These are phyloP conservation scores for Colletotrichum musicola DNA, from an alignment of 2,329 filamentous ascomycete species.

Conservation along the genomic window DNA sequence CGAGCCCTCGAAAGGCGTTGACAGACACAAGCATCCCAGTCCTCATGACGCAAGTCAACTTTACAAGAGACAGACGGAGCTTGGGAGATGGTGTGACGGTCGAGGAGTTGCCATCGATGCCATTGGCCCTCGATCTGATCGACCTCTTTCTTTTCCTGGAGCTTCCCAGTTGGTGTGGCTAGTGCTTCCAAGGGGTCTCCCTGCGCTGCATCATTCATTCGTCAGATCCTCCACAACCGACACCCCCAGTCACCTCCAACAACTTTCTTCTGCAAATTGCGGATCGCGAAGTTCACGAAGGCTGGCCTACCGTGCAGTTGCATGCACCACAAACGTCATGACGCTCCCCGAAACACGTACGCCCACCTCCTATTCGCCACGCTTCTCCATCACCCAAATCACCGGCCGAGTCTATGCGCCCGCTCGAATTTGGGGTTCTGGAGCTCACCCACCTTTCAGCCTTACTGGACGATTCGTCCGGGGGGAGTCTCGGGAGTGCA, in stretches of 20 bases:
- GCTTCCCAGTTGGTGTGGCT: constrained; percentile 36
- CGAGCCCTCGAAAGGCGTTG: constrained; percentile 32
- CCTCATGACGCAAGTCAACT: constrained; percentile 40
- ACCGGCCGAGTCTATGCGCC: constrained; percentile 19
- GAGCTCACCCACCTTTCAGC: constrained; percentile 29
- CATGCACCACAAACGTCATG: constrained; percentile 37
- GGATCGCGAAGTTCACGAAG: constrained; percentile 30
- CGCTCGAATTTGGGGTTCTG: constrained; percentile 16
- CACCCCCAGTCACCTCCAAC: constrained; percentile 20
- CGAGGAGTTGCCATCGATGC: constrained; percentile 10
- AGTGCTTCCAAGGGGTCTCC: constrained; percentile 32
- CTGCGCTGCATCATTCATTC: constrained; percentile 39
- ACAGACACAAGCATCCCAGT: constrained; percentile 27
- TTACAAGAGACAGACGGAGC: constrained; percentile 22
- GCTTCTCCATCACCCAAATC: constrained; percentile 5
- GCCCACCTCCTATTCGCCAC: constrained; percentile 30
- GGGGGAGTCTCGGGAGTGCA: constrained; percentile 14
- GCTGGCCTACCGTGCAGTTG: constrained; percentile 9
- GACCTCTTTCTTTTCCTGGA: constrained; percentile 41
- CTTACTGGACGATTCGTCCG: constrained; percentile 21
- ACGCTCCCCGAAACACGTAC: constrained; percentile 35
- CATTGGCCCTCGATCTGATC: constrained; percentile 48
- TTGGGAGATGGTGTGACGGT: constrained; percentile 40
- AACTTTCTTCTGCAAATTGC: constrained; percentile 35
- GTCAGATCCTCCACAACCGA: constrained; percentile 36